These are phyloP conservation scores for Globisporangium polare DNA, from an alignment of 352 stramenopile species.

Conservation along the genomic window DNA sequence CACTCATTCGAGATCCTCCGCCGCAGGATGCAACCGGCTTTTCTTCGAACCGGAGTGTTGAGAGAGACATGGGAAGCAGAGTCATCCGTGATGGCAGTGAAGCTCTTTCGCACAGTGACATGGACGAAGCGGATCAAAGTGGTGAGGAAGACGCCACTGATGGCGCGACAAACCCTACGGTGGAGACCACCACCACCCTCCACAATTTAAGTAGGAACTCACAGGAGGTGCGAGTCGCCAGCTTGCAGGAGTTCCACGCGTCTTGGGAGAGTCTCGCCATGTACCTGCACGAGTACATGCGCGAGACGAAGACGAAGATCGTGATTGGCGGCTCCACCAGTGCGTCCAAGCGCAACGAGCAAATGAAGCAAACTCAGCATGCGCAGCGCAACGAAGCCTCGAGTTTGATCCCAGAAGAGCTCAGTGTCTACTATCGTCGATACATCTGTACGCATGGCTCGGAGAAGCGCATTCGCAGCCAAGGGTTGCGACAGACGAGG, in stretches of 20 bases:
- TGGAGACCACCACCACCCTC: not conserved
- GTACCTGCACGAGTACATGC: conserved; percentile 7
- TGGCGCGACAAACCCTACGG: not conserved
- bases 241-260: not conserved
- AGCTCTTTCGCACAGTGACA: not conserved
- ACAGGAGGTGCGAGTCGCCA: not conserved
- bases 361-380: not conserved
- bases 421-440: not conserved
- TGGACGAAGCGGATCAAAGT: not conserved
- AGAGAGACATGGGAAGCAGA: not conserved
- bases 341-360: not conserved
- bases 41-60: no score
- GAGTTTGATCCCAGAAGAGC: not conserved
- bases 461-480: not conserved
- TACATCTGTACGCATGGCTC: conserved; percentile 7
- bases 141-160: not conserved
- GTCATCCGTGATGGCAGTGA: not conserved
- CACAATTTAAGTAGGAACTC: not conserved
- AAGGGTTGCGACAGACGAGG: not conserved
- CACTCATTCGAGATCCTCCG: no score
- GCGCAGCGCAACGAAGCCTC: not conserved
- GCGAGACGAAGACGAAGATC: conserved; percentile 1
- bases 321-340: not conserved
- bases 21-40: no score
- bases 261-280: not conserved